A percentile compares a stretch with the other conserved stretches of the same genome.
Conservation (phyloP, 805 yeast genomes). For the Metschnikowia noctiluminum region DNA sequence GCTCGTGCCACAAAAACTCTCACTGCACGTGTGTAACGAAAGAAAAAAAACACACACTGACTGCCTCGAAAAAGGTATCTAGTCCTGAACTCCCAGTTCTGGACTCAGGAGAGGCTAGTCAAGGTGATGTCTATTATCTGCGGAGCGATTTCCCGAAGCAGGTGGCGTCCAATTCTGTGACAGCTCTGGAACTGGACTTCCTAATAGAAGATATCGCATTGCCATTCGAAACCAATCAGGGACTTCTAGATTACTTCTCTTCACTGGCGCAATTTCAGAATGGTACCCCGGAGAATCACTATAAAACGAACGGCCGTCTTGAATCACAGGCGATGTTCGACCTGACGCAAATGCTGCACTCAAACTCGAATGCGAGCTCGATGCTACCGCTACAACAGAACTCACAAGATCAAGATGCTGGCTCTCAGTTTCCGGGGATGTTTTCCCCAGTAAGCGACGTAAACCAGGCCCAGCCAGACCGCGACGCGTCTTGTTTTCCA, state of each 20-base stretch:
- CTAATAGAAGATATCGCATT: constrained; percentile 30
- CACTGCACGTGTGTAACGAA: constrained; percentile 39
- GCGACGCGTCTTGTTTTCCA: constrained; percentile 12
- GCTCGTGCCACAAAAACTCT: constrained; percentile 37
- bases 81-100: constrained; percentile 2
- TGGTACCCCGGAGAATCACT: neutral
- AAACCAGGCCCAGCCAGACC: neutral
- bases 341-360: neutral
- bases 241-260: constrained; percentile 39
- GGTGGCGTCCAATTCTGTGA: neutral
- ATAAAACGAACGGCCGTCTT: neutral
- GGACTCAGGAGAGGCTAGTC: constrained; percentile 8
- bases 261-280: neutral
- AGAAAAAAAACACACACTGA: constrained; percentile 14
- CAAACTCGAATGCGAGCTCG: neutral
- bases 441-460: neutral
- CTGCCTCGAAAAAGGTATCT: constrained; percentile 9
- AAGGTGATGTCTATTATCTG: constrained; percentile 1
- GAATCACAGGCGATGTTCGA: neutral
- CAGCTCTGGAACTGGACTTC: constrained; percentile 13
- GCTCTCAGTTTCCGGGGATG: too few relatives aligned
- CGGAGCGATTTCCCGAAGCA: neutral
- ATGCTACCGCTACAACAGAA: too few relatives aligned
- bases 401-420: too few relatives aligned
- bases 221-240: constrained; percentile 34